Base-by-base conservation (phyloP, 2,329 filamentous ascomycete genomes). In the Dothistroma septosporum region DNA sequence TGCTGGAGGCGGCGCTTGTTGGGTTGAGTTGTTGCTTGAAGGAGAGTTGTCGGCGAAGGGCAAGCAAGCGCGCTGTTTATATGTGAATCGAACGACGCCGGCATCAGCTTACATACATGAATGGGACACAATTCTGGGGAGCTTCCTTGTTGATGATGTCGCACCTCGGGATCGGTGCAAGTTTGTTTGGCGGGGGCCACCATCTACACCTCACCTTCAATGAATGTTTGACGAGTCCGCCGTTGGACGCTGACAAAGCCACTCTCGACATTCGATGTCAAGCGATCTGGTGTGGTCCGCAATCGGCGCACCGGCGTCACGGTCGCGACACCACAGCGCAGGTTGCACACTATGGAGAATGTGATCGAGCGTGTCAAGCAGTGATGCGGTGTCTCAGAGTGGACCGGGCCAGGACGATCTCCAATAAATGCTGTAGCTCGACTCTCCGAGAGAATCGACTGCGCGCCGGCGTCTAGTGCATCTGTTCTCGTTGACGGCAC, bases 31-130 rank as follows among this genome's bases (percentile, higher is more conserved):
- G 61, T 59, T 57, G 55, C 35, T 61, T 55, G 49, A 64, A 61
- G 14, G 61, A 66, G 41, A 60, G 55, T 10, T 64, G 61, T 22
- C 64, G 60, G 37, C 59, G 64, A 24, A 64, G 53, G 57, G 64
- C 58, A 32, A 62, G 60, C 63, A 63, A 63, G 41, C 31, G 35
- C 44, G 41, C 14, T 44, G 47, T 50, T 50, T 50, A 50, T 50
- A 50, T 50, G 12, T 50, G 47, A 28, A 21, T 14, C n/a, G 47
- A 32, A 11, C 10, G 11, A 50, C 21, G 19, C 47, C 6, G 24
- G 47, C 21, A 44, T 44, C 37, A 44, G 10, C 21, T 28, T 21
- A 50, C 44, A 48, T 48, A n/a, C 22, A 50, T 50, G 19, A 24
- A 37, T 37, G 35, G 35, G 4, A 4, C 35, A 37, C 35, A 37